Evolutionary conservation across 176 grass and related monocot genomes (phyloP), one percentile per base, ranked within the genome.

Genomic region (Elymus sibiricus): DNA sequence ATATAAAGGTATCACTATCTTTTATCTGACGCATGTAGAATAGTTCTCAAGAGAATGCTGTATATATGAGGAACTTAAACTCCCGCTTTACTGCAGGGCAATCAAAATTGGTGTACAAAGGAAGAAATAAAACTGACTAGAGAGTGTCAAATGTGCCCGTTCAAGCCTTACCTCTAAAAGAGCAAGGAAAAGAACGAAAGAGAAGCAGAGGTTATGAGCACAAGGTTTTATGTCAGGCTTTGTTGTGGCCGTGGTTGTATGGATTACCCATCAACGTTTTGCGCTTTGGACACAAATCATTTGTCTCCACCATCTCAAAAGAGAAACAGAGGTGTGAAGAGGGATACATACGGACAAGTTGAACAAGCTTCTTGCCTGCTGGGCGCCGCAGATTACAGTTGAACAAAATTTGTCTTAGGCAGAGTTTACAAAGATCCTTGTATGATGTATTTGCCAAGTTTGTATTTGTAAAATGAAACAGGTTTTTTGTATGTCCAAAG

Each of bases 1-100:
- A 81, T 9, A 42, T 42, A 51, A 77, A 24, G 17, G 38, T 77
- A n/a, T 22, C 6, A 21, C 17, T 77, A 40, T 39, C 21, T 55
- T 83, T 84, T 35, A 66, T 82, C n/a, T 77, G 15, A 5, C 17
- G 46, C 16, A 37, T 84, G 38, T 44, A 37, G 46, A 80, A 68
- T 26, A 44, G 1, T 15, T 58, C 9, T 77, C 15, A 59, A 69
- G 17, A 24, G 25, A 40, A 58, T 44, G 10, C 2, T 4, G 9
- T 83, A 60, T 67, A 15, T 22, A 82, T 16, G 35, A 38, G 79
- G 79, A 79, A 74, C 73, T 44, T 74, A 73, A 43, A 77, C 51
- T 12, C 11, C 19, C n/a, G 25, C 25, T 43, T 38, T 79, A 44
- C 79, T 44, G 26, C 85, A 87, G 75, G 38, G 13, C 32, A 38